Evolutionary conservation across 805 yeast genomes (phyloP), one percentile per base, ranked within the genome.

Genomic region (Torulaspora delbrueckii): DNA sequence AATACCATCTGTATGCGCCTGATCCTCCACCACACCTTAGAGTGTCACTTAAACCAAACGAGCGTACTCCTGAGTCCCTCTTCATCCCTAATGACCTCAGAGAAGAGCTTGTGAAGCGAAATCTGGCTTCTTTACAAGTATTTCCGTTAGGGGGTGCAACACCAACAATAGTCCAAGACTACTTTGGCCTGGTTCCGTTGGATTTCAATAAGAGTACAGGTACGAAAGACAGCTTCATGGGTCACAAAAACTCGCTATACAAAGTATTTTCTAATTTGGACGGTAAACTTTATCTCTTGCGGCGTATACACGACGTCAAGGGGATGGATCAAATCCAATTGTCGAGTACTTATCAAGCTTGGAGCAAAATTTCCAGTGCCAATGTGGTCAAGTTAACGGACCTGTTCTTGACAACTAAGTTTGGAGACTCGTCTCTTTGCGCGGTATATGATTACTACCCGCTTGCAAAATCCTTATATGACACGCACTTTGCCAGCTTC

Each of bases 1-100:
- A 88, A 58, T 86, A 86, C 62, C 96, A 90, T 66, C 67, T 88
- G 32, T 90, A 91, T 66, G 93, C 96, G 0, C 97, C 97, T 2
- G 76, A 79, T 25, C 91, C 96, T 8, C 87, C 90, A 2, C 90
- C 89, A 7, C 81, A 83, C 58, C 63, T 82, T 39, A 72, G 74
- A 33, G 65, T 77, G 8, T 80, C 82, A 10, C 68, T 85, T 50
- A 74, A 76, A 40, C 79, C 86, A 1, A 81, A 89, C 60, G 90
- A 89, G 66, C 76, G 88, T 35, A 79, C 79, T 26, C 77, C 82
- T 2, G 77, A 78, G 44, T 76, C 75, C 46, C 72, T 93, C 58
- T 90, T 90, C 60, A 76, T 91, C 8, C 79, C 89, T 8, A 78
- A 78, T 54, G 75, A 83, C 40, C 58, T 91, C 39, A 75, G 97